These are phyloP conservation scores for Phytophthora brassicae DNA, from an alignment of 352 stramenopile species.

Conservation along the genomic window DNA sequence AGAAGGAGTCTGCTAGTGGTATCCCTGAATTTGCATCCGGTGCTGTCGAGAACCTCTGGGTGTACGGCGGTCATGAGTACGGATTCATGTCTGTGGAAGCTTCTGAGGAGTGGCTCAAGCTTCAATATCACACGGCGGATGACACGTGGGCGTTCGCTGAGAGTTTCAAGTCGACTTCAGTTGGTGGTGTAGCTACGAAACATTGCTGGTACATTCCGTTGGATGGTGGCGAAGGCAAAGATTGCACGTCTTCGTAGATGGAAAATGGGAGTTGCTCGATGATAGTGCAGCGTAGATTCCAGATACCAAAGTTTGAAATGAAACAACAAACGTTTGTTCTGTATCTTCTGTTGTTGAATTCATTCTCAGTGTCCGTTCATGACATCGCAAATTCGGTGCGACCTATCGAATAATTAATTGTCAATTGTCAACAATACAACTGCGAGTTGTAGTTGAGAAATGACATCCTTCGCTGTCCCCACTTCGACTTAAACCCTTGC, in stretches of 20 bases:
- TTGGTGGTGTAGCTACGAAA: conserved; percentile 58
- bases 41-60: conserved; percentile 63
- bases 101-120: conserved; percentile 65
- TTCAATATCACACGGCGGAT: conserved; percentile 75
- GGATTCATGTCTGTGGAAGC: conserved; percentile 68
- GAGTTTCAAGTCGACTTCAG: conserved; percentile 45
- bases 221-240: conserved; percentile 37
- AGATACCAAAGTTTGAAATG: background rate
- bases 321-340: too few relatives aligned
- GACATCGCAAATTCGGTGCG: background rate
- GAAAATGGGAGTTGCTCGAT: conserved; percentile 5
- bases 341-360: background rate
- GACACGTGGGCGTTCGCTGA: conserved; percentile 60
- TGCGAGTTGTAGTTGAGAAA: too few relatives aligned
- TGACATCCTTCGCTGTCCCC: too few relatives aligned
- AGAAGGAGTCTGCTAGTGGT: conserved; percentile 75
- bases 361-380: background rate
- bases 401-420: too few relatives aligned
- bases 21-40: conserved; percentile 51
- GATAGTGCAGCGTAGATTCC: too few relatives aligned
- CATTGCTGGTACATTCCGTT: conserved; percentile 80
- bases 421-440: too few relatives aligned
- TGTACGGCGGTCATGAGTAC: conserved; percentile 65
- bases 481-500: too few relatives aligned
- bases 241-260: conserved; percentile 23